Conservation (phyloP, 179 eudicot genomes). For the Spergularia azorica region DNA sequence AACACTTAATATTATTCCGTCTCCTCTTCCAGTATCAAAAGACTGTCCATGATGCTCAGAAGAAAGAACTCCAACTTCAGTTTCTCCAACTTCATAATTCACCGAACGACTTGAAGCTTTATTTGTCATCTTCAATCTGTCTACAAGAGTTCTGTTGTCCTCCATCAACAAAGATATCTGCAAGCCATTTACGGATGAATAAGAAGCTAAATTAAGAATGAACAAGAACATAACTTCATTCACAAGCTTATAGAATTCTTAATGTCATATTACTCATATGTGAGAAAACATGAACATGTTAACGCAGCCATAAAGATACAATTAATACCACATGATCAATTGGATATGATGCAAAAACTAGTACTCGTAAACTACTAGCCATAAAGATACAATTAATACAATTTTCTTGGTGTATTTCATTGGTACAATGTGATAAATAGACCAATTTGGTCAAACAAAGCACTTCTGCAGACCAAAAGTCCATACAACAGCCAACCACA, state of each 20-base stretch:
- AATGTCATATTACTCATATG: no score
- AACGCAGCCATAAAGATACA: neutral
- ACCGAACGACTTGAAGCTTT: constrained; percentile 26
- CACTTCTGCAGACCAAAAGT: neutral
- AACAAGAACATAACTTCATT: neutral
- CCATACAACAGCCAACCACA: neutral
- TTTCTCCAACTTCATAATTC: constrained; percentile 36
- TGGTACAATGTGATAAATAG: no score
- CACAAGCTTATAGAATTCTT: neutral
- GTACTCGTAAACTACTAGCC: no score
- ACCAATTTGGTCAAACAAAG: no score
- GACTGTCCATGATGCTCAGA: constrained; percentile 24
- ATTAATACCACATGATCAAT: no score
- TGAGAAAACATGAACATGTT: neutral
- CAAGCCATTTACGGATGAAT: constrained; percentile 17
- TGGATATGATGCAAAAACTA: no score
- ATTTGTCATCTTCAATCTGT: constrained; percentile 32
- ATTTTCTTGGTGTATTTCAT: no score
- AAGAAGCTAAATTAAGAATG: neutral
- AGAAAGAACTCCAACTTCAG: constrained; percentile 14
- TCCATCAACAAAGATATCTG: constrained; percentile 61
- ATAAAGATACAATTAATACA: neutral
- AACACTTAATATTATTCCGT: constrained; percentile 31
- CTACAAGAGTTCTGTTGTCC: constrained; percentile 48
- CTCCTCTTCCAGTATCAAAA: constrained; percentile 27